Conservation (phyloP, 1,139 yeast genomes). For the Pichia sp. region DNA sequence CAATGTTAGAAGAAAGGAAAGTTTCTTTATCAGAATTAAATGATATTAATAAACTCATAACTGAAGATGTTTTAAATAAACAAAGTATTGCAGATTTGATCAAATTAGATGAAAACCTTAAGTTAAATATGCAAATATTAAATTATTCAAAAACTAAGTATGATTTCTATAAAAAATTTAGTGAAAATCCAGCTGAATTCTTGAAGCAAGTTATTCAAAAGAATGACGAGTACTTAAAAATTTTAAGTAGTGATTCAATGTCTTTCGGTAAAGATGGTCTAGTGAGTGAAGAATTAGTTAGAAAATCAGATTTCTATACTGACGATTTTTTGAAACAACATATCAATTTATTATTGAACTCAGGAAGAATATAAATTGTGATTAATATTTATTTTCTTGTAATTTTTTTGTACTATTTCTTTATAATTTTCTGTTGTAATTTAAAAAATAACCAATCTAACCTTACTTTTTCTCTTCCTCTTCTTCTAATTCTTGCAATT, state of each 20-base stretch:
- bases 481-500: constrained; percentile 11
- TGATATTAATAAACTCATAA: constrained; percentile 31
- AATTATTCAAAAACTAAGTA: constrained; percentile 53
- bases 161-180: constrained; percentile 68
- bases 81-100: constrained; percentile 33
- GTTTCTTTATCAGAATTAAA: constrained; percentile 25
- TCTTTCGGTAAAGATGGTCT: constrained; percentile 78
- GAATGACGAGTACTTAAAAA: constrained; percentile 56
- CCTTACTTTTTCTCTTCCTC: background rate
- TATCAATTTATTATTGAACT: constrained; percentile 60
- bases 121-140: constrained; percentile 46
- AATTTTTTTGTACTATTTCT: background rate
- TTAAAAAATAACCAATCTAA: background rate
- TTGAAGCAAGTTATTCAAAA: constrained; percentile 40
- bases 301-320: constrained; percentile 75
- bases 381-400: background rate
- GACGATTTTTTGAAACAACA: constrained; percentile 74
- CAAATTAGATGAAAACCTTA: constrained; percentile 41
- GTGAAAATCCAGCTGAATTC: constrained; percentile 72
- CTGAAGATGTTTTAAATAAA: constrained; percentile 27
- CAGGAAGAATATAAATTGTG: constrained; percentile 36
- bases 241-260: constrained; percentile 73
- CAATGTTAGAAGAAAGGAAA: constrained; percentile 22
- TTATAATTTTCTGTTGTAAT: background rate
- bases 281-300: constrained; percentile 82